Conservation (phyloP, 345 rosid genomes). For the Citrus reticulata region DNA sequence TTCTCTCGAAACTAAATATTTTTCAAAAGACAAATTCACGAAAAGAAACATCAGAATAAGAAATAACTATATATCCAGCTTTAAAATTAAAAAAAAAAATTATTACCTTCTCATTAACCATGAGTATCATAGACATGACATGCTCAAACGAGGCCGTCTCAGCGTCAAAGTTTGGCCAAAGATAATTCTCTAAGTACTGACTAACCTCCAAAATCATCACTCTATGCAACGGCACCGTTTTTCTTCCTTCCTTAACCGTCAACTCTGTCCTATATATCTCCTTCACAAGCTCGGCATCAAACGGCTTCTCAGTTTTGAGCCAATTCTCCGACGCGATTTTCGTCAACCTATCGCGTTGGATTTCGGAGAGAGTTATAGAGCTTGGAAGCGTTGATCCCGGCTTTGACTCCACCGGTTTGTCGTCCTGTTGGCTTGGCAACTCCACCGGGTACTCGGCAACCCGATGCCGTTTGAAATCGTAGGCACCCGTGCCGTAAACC, state of each 20-base stretch:
- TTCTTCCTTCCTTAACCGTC: conserved; percentile 63
- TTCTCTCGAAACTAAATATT: conserved; percentile 89
- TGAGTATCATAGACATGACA: conserved; percentile 94
- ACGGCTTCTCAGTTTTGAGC: conserved; percentile 56
- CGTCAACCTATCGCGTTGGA: conserved; percentile 85
- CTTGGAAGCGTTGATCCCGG: conserved; percentile 60
- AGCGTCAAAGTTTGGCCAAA: conserved; percentile 88
- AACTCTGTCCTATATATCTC: conserved; percentile 81
- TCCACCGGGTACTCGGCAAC: conserved; percentile 97
- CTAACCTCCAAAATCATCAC: conserved; percentile 97
- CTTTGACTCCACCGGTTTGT: conserved; percentile 55
- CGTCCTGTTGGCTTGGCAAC: conserved; percentile 35
- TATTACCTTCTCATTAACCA: conserved; percentile 90
- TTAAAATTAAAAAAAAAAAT: neutral
- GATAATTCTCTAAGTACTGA: conserved; percentile 91
- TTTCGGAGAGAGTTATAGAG: conserved; percentile 86
- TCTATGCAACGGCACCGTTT: conserved; percentile 85
- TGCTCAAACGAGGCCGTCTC: conserved; percentile 85
- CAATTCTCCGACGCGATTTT: conserved; percentile 79
- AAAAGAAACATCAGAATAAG: neutral
- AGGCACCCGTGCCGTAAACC: conserved; percentile 90
- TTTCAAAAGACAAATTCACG: neutral
- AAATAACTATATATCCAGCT: neutral
- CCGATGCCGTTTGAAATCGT: conserved; percentile 96
- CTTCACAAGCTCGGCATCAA: conserved; percentile 72